These are phyloP conservation scores for Byssochlamys sp. DNA, from an alignment of 2,329 filamentous ascomycete genomes.

Conservation along the genomic window DNA sequence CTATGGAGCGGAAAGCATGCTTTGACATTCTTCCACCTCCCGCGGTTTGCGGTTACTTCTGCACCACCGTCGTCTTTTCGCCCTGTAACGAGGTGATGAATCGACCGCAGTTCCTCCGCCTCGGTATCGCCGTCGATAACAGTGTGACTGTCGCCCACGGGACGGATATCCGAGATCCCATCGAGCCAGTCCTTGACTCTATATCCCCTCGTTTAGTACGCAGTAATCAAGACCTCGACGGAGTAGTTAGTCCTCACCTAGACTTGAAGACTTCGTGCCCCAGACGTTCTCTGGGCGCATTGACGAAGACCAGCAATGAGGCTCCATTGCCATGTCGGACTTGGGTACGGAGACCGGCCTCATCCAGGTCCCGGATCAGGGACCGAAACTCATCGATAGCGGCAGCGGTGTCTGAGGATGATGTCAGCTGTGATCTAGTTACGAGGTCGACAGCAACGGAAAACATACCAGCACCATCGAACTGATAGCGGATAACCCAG, in stretches of 20 bases:
- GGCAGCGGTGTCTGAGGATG: constrained; percentile 50
- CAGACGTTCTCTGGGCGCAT: constrained; percentile 67
- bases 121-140: constrained; percentile 74
- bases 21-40: constrained; percentile 63
- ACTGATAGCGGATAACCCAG: constrained; percentile 74
- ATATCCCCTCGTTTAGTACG: neutral
- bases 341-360: constrained; percentile 75
- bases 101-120: constrained; percentile 75
- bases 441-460: neutral
- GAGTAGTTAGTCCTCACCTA: constrained; percentile 39
- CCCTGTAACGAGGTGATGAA: constrained; percentile 75
- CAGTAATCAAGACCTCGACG: neutral
- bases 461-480: constrained; percentile 54
- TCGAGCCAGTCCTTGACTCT: constrained; percentile 91
- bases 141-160: constrained; percentile 60
- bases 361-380: constrained; percentile 64
- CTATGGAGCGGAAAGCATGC: constrained; percentile 79
- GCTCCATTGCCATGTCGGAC: constrained; percentile 68
- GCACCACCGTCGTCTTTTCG: constrained; percentile 66
- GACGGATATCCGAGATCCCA: constrained; percentile 69
- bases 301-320: constrained; percentile 73
- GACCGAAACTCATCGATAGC: constrained; percentile 68
- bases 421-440: constrained; percentile 2
- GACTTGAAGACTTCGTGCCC: constrained; percentile 74
- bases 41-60: constrained; percentile 59